Conservation (phyloP, 108 stramenopile species). For the Mayamaea pseudoterrestris region DNA sequence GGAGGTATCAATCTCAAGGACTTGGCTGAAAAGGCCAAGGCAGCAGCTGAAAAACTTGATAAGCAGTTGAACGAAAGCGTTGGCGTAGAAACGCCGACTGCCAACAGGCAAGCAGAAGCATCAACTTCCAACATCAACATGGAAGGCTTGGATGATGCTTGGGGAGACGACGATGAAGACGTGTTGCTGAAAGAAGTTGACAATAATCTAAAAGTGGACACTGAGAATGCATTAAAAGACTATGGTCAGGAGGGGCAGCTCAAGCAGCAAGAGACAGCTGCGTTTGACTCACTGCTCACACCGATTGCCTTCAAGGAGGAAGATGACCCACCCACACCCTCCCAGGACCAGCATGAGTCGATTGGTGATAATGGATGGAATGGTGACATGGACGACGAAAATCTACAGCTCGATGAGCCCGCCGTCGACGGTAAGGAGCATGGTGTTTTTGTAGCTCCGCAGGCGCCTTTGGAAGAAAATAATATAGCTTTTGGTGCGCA, state of each 20-base stretch:
- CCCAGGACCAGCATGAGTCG: not conserved
- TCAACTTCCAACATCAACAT: not conserved
- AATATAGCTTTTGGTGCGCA: not conserved
- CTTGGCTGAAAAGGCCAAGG: constrained; percentile 19
- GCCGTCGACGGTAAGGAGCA: no score
- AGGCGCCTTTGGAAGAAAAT: not conserved
- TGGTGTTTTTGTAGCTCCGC: no score
- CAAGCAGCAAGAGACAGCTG: not conserved
- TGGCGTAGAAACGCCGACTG: constrained; percentile 13
- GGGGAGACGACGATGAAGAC: constrained; percentile 25
- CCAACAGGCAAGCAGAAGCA: not conserved
- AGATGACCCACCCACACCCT: not conserved
- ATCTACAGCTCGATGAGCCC: not conserved
- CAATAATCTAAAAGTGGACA: not conserved
- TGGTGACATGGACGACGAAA: not conserved
- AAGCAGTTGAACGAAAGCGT: constrained; percentile 34
- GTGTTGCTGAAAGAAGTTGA: constrained; percentile 1
- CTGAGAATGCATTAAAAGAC: constrained; percentile 1
- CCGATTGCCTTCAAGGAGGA: not conserved
- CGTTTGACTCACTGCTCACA: not conserved
- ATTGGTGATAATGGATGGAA: not conserved
- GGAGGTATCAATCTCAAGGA: not conserved
- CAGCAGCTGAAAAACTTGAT: constrained; percentile 25
- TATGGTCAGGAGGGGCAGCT: not conserved
- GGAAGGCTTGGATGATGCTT: constrained; percentile 9